Base-by-base conservation (phyloP, 2,329 filamentous ascomycete genomes). In the Ceratocystis variospora region DNA sequence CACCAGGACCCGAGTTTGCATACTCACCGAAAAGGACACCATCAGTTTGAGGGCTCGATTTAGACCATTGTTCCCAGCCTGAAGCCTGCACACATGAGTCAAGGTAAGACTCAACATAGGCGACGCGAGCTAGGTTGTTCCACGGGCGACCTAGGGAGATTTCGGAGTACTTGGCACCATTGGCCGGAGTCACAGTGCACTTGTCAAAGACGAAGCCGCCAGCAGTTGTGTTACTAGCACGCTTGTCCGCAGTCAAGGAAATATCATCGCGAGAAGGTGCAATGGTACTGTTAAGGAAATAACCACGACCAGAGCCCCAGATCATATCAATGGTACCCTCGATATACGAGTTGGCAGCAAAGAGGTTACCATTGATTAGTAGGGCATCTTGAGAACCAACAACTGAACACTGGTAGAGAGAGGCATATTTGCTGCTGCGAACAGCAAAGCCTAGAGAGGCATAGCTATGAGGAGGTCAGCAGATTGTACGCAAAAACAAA, bases 1-100 rank as follows among this genome's bases (percentile, higher is more conserved):
- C 76, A 1, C 85, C 85, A 41, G 75, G 72, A 0, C 85, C 85
- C 0, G 78, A 78, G 73, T 87, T 87, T 22, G 70, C 74, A 71
- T 81, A 87, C 76, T 87, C 85, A 8, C 74, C 81, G 69, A 82
- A 87, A 31, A 76, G 73, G 1, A 86, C 80, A 55, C 81, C 74
- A 44, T 75, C 76, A 1, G 81, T 84, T 45, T 78, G 76, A n/a
- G 76, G 71, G 55, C 79, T 75, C 2, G 75, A 76, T 1, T 70
- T 74, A 67, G 78, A 78, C 85, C 85, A 87, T 33, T 76, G 71
- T 1, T 70, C 72, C 84, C 85, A 87, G 0, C 85, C 85, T 0
- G 79, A 79, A 1, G 76, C 68, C 70, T 86, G 85, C 70, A 88
- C 79, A 22, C 87, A 81, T 28, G 75, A 73, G 7, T 76, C 77